Evolutionary conservation across 768 basidiomycete genomes (phyloP), one percentile per base, ranked within the genome.

Genomic region (Agrocybe pediades): DNA sequence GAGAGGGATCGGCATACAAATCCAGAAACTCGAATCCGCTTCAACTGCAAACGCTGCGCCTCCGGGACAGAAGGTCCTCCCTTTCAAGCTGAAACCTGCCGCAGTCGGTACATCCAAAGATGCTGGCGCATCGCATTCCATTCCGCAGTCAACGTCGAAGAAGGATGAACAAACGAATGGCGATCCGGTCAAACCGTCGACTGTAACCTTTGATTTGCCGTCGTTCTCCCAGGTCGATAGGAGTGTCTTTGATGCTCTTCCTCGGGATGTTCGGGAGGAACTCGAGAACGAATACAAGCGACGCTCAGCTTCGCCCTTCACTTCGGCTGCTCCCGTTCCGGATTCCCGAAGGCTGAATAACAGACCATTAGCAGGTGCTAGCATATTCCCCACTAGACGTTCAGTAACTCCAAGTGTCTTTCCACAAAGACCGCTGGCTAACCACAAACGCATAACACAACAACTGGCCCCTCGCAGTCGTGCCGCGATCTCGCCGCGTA

Each of bases 1-100:
- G n/a, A 81, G 96, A 19, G 96, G 96, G 1, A 82, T 98, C 51
- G 94, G 92, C 0, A 87, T 98, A 7, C 93, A 95, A 62, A 83
- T 98, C 11, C 86, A 89, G 63, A 98, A 95, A 66, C 78, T 98
- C 4, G 93, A 97, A 69, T 73, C 78, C 6, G 61, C 66, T 15
- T 69, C 71, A 1, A 72, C 65, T 2, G 51, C 62, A 3, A 63
- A 65, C 20, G 62, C 58, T 13, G 62, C 66, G 9, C 74, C 76
- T 15, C 59, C 70, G 3, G 87, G 84, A 1, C 93, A 94, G 64
- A 79, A 72, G 2, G 73, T 74, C 11, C 68, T 94, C 24, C 73
- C 79, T 0, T 95, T 95, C 68, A 74, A 74, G 49, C 51, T 54
- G 15, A 58, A 61, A 41, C 19, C 54, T 8, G 29, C 54, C 51